Evolutionary conservation across 495 filamentous ascomycete genomes (phyloP).

Genomic region (Pseudevernia furfuracea): DNA sequence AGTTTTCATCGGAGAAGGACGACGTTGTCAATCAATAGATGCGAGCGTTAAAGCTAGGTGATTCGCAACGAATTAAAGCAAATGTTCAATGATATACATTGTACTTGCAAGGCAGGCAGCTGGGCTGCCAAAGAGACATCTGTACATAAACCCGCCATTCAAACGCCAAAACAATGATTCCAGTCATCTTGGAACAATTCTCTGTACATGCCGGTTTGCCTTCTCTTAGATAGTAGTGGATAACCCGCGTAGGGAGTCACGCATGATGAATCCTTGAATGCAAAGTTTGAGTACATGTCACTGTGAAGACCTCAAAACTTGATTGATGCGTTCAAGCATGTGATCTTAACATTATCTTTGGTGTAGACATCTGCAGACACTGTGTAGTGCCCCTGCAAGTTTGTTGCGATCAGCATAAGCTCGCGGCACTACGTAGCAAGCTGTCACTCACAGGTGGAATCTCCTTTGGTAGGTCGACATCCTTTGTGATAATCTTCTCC

Average conservation of each 20-base stretch:
- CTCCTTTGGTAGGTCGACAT: constrained; percentile 74
- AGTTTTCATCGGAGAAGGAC: background rate
- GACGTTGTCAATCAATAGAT: background rate
- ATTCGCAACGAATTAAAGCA: background rate
- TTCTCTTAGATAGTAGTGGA: background rate
- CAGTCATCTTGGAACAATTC: background rate
- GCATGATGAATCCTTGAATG: background rate
- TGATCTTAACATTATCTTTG: constrained; percentile 59
- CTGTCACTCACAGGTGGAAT: constrained; percentile 70
- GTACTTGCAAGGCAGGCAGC: background rate
- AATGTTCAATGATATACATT: background rate
- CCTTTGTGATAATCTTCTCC: constrained; percentile 61
- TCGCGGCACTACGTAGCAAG: constrained; percentile 17
- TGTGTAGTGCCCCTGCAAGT: constrained; percentile 71
- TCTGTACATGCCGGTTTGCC: background rate
- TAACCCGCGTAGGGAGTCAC: background rate
- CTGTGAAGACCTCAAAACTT: constrained; percentile 36
- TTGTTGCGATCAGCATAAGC: constrained; percentile 17
- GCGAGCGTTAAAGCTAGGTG: background rate
- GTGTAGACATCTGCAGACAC: constrained; percentile 80
- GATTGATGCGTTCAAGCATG: constrained; percentile 69
- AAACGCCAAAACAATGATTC: background rate
- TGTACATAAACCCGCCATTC: background rate
- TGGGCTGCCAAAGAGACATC: background rate
- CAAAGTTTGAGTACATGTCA: background rate